A percentile compares a stretch with the other conserved stretches of the same genome.
phyloP scores from a whole-genome alignment of 306 rosid species.

The Vicia sativa region DNA sequence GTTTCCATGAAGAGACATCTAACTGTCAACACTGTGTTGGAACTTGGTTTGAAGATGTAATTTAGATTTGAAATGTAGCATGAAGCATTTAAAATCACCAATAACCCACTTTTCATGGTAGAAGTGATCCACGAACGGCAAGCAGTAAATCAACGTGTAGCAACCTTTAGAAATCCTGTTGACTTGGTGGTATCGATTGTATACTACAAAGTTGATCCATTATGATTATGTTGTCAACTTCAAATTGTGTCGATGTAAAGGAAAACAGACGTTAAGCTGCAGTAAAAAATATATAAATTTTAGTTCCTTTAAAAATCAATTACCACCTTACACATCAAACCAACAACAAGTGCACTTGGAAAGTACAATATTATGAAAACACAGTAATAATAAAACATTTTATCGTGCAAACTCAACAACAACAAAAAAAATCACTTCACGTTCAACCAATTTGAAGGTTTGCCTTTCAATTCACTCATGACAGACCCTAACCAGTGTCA shows the following conservation, averaged over 20 bases:
- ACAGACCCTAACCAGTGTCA: no score
- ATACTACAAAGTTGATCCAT: constrained; percentile 39
- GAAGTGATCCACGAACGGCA: constrained; percentile 43
- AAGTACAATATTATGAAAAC: not conserved
- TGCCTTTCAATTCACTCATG: constrained; percentile 12
- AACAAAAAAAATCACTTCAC: constrained; percentile 15
- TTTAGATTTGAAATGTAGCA: constrained; percentile 45
- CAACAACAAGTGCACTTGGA: not conserved
- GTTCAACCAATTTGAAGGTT: constrained; percentile 13
- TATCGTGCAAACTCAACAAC: constrained; percentile 26
- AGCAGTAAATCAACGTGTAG: constrained; percentile 55
- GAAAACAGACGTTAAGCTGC: constrained; percentile 51
- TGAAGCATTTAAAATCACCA: constrained; percentile 49
- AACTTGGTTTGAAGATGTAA: constrained; percentile 49
- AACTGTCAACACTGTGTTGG: constrained; percentile 58
- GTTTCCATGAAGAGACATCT: constrained; percentile 62
- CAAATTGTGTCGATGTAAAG: constrained; percentile 30
- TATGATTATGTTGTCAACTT: constrained; percentile 32
- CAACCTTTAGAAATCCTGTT: constrained; percentile 51
- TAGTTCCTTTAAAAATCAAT: constrained; percentile 5
- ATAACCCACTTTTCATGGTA: constrained; percentile 54
- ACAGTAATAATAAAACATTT: constrained; percentile 24
- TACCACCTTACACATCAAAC: constrained; percentile 27
- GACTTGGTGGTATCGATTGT: constrained; percentile 42
- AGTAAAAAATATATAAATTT: constrained; percentile 25